Evolutionary conservation across 768 basidiomycete species (phyloP).

Genomic region (Termitomyces sp.): DNA sequence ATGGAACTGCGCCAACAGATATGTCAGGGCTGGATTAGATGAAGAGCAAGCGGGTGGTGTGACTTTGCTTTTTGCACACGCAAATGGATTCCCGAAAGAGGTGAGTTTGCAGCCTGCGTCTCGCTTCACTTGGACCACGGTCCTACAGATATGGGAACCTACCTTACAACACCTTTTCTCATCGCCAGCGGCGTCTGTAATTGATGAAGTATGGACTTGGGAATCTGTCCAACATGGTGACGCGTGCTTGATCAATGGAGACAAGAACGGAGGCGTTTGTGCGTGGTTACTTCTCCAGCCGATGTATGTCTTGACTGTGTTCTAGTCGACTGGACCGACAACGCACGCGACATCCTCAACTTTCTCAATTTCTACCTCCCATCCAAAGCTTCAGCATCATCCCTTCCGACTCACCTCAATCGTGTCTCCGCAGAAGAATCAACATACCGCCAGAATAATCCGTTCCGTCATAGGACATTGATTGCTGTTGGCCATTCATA

Average conservation of each 20-base stretch:
- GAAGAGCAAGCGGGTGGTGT: slow-evolving; percentile 33
- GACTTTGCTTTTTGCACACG: slow-evolving; percentile 76
- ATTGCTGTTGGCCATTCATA: slow-evolving; percentile 81
- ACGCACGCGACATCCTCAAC: slow-evolving; percentile 71
- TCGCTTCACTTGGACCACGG: not conserved
- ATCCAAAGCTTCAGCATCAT: slow-evolving; percentile 19
- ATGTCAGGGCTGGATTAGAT: slow-evolving; percentile 35
- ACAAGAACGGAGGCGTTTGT: slow-evolving; percentile 54
- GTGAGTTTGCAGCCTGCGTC: slow-evolving; percentile 28
- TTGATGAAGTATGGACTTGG: slow-evolving; percentile 77
- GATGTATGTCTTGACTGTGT: not conserved
- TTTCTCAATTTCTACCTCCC: slow-evolving; percentile 72
- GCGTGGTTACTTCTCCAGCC: slow-evolving; percentile 17
- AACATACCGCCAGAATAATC: slow-evolving; percentile 33
- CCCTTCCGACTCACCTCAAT: slow-evolving; percentile 48
- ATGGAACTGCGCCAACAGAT: slow-evolving; percentile 74
- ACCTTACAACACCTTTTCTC: slow-evolving; percentile 48
- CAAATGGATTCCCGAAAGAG: slow-evolving; percentile 89
- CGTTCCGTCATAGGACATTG: slow-evolving; percentile 49
- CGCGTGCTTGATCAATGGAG: slow-evolving; percentile 64
- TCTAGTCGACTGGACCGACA: slow-evolving; percentile 74
- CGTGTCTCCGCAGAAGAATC: slow-evolving; percentile 41
- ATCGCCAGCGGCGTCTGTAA: slow-evolving; percentile 25
- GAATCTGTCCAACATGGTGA: slow-evolving; percentile 87
- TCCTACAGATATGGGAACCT: slow-evolving; percentile 73